Conservation (phyloP, 2,329 filamentous ascomycete species). For the Zarea fungicola region DNA sequence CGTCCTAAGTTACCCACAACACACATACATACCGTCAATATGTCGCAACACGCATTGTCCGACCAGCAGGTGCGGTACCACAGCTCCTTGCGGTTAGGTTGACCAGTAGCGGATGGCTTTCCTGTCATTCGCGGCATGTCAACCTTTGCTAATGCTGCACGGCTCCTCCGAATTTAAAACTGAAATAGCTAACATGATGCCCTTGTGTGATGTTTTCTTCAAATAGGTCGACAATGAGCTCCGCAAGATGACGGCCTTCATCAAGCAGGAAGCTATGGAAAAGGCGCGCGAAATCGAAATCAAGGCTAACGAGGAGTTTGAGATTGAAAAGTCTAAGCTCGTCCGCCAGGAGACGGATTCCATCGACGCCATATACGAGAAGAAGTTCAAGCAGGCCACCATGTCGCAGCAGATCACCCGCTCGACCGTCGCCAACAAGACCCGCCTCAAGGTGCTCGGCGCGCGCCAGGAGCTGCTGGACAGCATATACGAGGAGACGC, state of each 20-base stretch:
- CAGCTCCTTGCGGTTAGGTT: no score
- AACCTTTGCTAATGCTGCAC: no score
- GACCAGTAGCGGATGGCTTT: no score
- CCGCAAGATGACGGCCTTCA: conserved; percentile 99
- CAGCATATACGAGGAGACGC: conserved; percentile 76
- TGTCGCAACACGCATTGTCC: conserved; percentile 96
- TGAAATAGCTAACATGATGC: conserved; percentile 18
- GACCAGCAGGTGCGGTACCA: conserved; percentile 94
- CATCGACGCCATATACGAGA: conserved; percentile 91
- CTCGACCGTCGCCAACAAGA: conserved; percentile 95
- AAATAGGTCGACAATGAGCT: conserved; percentile 93
- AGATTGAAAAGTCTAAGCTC: conserved; percentile 98
- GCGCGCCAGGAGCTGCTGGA: conserved; percentile 90
- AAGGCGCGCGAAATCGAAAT: conserved; percentile 96
- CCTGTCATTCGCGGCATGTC: no score
- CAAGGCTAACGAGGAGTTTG: conserved; percentile 98
- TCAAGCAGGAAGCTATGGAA: conserved; percentile 95
- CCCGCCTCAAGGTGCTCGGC: conserved; percentile 78
- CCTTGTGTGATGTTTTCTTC: not conserved
- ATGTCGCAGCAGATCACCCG: conserved; percentile 99
- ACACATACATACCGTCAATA: conserved; percentile 46
- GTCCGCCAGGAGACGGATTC: conserved; percentile 90
- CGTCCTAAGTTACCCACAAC: conserved; percentile 4
- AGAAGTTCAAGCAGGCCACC: conserved; percentile 98
- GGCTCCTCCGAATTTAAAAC: no score